These are phyloP conservation scores for Strobilomyces echinocephalus DNA, from an alignment of 768 basidiomycete species.

Conservation along the genomic window DNA sequence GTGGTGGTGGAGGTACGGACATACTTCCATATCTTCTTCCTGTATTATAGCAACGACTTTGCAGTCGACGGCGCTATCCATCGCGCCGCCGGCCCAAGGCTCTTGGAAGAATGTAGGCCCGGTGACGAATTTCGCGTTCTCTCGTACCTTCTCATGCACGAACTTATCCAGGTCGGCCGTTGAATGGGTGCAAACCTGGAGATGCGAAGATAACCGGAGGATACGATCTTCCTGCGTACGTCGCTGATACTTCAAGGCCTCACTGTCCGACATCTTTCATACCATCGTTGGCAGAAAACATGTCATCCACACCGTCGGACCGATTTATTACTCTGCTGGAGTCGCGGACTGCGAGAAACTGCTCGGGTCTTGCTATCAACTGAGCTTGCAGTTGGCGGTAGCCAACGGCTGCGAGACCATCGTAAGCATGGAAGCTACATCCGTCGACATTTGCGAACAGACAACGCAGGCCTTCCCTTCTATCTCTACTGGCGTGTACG, in stretches of 20 bases:
- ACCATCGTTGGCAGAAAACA: conserved; percentile 43
- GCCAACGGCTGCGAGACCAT: conserved; percentile 59
- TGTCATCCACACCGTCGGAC: conserved; percentile 81
- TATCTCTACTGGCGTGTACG: conserved; percentile 75
- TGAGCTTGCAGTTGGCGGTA: conserved; percentile 57
- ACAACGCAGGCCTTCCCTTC: conserved; percentile 66
- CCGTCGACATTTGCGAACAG: background rate
- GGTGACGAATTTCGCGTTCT: background rate
- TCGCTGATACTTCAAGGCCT: conserved; percentile 6
- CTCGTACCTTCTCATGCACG: background rate
- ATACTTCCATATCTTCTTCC: background rate
- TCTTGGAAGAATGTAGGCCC: conserved; percentile 64
- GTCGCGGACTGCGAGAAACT: conserved; percentile 44
- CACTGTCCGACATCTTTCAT: background rate
- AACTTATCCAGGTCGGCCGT: conserved; percentile 63
- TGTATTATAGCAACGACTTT: background rate
- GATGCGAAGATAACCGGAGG: conserved; percentile 76
- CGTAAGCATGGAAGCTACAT: conserved; percentile 34
- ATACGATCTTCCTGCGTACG: conserved; percentile 72
- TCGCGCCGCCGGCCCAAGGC: conserved; percentile 59
- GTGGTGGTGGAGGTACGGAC: conserved; percentile 69
- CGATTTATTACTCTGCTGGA: conserved; percentile 44
- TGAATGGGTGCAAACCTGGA: conserved; percentile 68
- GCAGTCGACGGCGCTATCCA: conserved; percentile 84
- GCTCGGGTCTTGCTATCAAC: conserved; percentile 65